Conservation (phyloP, 495 filamentous ascomycete species). For the Daldinia loculata region DNA sequence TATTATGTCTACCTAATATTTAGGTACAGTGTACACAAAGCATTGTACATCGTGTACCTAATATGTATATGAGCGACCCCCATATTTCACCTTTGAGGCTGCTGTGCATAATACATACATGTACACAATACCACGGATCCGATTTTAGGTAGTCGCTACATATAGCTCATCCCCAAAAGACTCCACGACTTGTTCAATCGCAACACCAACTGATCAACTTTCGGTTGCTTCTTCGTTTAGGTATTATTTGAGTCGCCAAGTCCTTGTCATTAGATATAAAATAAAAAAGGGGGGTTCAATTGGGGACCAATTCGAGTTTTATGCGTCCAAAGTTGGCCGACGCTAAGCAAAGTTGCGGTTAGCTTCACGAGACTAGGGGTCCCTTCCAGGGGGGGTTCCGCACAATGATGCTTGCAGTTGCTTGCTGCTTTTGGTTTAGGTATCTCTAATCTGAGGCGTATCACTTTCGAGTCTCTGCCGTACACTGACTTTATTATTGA, state of each 20-base stretch:
- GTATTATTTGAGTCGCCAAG: slow-evolving; percentile 19
- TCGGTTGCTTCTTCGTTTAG: slow-evolving; percentile 9
- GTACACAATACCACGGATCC: neutral
- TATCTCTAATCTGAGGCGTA: slow-evolving; percentile 13
- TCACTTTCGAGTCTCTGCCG: slow-evolving; percentile 12
- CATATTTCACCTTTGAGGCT: slow-evolving; percentile 17
- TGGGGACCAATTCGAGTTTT: slow-evolving; percentile 17
- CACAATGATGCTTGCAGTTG: slow-evolving; percentile 16
- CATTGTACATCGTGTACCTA: neutral
- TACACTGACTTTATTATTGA: slow-evolving; percentile 6
- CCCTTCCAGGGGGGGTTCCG: neutral
- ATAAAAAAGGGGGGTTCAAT: neutral
- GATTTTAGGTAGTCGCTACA: slow-evolving; percentile 21
- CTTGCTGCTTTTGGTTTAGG: slow-evolving; percentile 14
- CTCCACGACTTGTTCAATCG: slow-evolving; percentile 8
- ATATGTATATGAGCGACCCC: neutral
- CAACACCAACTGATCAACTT: slow-evolving; percentile 2
- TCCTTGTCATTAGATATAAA: slow-evolving; percentile 4
- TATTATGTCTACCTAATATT: neutral
- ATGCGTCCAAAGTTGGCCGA: slow-evolving; percentile 15
- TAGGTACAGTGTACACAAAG: slow-evolving; percentile 1
- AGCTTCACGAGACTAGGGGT: slow-evolving; percentile 16
- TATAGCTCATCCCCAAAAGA: neutral
- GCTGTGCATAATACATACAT: slow-evolving; percentile 27
- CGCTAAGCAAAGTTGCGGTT: slow-evolving; percentile 8